These are phyloP conservation scores for Metarhizium sp. DNA, from an alignment of 2,329 filamentous ascomycete species.

Conservation along the genomic window DNA sequence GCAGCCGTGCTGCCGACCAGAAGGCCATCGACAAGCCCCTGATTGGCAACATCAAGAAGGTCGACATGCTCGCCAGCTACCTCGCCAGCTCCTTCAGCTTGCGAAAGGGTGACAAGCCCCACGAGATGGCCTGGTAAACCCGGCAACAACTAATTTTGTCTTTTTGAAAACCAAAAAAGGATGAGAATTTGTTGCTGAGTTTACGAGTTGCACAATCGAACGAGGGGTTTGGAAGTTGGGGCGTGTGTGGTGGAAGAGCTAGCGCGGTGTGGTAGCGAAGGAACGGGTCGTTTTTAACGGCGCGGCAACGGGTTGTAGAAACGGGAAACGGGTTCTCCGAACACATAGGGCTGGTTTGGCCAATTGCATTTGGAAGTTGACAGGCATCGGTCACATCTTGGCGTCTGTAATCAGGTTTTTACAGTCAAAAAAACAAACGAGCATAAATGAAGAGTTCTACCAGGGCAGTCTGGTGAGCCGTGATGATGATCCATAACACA, in stretches of 20 bases:
- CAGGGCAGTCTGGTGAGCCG: conserved; percentile 18
- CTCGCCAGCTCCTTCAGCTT: conserved; percentile 94
- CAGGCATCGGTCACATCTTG: conserved; percentile 55
- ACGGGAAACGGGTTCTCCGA: conserved; percentile 30
- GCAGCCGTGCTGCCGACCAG: conserved; percentile 90
- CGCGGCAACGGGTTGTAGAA: conserved; percentile 30
- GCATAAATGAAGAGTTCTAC: conserved; percentile 23
- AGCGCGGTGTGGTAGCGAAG: conserved; percentile 3
- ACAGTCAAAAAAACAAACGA: conserved; percentile 45
- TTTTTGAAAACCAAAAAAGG: conserved; percentile 8
- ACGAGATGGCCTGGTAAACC: conserved; percentile 98
- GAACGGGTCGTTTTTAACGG: conserved; percentile 1
- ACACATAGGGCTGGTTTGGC: conserved; percentile 45
- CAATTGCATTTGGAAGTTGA: conserved; percentile 58
- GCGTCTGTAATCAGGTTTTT: conserved; percentile 58
- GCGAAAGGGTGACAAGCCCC: conserved; percentile 98
- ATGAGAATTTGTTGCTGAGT: conserved; percentile 6
- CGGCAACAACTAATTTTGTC: not conserved
- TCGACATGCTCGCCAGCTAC: conserved; percentile 88
- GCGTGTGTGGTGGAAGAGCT: conserved; percentile 4
- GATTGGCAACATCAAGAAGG: conserved; percentile 96
- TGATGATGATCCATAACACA: conserved; percentile 17
- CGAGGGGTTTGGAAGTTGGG: not conserved
- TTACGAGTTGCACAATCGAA: conserved; percentile 13
- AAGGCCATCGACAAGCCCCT: conserved; percentile 97